A percentile compares a stretch with the other conserved stretches of the same genome.
Evolutionary conservation across 2,329 filamentous ascomycete genomes (phyloP).

Genomic region (Coniochaeta pulveracea): DNA sequence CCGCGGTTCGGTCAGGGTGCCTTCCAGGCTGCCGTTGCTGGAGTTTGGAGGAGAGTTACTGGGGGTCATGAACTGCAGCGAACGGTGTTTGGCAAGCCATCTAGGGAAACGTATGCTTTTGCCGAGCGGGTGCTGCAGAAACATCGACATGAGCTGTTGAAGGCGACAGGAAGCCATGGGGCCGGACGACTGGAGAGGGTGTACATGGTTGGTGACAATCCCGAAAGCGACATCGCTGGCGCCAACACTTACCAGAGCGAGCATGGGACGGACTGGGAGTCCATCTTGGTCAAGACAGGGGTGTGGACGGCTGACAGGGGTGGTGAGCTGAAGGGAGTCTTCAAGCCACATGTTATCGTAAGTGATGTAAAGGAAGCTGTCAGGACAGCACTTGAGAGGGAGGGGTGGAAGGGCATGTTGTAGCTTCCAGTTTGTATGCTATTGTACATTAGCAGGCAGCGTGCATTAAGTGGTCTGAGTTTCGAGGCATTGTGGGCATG

Average conservation of each 20-base stretch:
- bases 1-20: conserved; percentile 86
- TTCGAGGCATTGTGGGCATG: too few relatives aligned
- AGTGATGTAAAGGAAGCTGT: conserved; percentile 17
- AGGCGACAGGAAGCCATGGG: conserved; percentile 11
- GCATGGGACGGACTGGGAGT: conserved; percentile 35
- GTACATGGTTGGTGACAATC: conserved; percentile 92
- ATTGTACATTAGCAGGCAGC: too few relatives aligned
- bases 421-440: too few relatives aligned
- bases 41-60: conserved; percentile 67
- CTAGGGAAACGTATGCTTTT: conserved; percentile 65
- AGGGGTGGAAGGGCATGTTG: conserved; percentile 13
- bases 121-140: conserved; percentile 62
- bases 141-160: conserved; percentile 41
- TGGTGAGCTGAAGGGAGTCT: conserved; percentile 11
- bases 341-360: conserved; percentile 14
- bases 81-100: conserved; percentile 75
- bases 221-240: conserved; percentile 80
- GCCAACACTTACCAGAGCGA: conserved; percentile 65
- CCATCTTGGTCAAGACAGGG: conserved; percentile 20
- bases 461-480: too few relatives aligned
- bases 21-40: conserved; percentile 72
- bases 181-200: conserved; percentile 52
- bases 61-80: conserved; percentile 48
- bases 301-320: conserved; percentile 15
- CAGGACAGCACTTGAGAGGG: conserved; percentile 17